A percentile compares a stretch with the other conserved stretches of the same genome.
These are phyloP conservation scores for Cercospora zeina DNA, from an alignment of 2,329 filamentous ascomycete species.

Conservation along the genomic window DNA sequence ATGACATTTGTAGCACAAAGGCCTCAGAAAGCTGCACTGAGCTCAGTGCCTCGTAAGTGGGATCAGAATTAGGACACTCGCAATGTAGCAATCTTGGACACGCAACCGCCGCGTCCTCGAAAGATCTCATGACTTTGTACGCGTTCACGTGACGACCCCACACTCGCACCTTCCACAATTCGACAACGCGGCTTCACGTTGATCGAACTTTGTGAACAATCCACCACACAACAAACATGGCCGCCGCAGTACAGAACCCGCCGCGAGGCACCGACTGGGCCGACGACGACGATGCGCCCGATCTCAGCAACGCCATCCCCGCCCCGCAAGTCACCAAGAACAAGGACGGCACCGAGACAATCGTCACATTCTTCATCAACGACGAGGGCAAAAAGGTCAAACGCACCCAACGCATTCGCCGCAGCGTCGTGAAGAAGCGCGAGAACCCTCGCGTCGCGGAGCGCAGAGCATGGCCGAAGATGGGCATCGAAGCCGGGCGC, in stretches of 20 bases:
- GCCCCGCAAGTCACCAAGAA: constrained; percentile 87
- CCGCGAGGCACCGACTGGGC: constrained; percentile 75
- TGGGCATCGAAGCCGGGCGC: constrained; percentile 86
- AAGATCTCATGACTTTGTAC: neutral
- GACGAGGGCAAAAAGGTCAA: constrained; percentile 95
- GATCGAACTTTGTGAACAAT: neutral
- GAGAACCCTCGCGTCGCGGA: constrained; percentile 97
- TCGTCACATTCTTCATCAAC: constrained; percentile 85
- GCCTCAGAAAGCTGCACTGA: too few species aligned
- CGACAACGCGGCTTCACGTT: constrained; percentile 1
- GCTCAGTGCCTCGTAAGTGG: too few species aligned
- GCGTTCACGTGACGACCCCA: constrained; percentile 8
- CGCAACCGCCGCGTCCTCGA: neutral
- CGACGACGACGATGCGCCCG: constrained; percentile 76
- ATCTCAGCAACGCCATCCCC: constrained; percentile 75
- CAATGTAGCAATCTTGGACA: neutral
- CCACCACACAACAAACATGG: constrained; percentile 29
- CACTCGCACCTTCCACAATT: constrained; percentile 14
- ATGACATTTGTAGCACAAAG: too few species aligned
- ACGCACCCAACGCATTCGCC: constrained; percentile 92
- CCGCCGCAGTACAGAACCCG: constrained; percentile 38
- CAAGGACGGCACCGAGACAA: constrained; percentile 97
- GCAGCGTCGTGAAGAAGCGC: constrained; percentile 86
- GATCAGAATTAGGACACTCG: too few species aligned
- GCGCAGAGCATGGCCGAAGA: constrained; percentile 90